Conservation (phyloP, 352 stramenopile genomes). For the Phytophthora multivora region DNA sequence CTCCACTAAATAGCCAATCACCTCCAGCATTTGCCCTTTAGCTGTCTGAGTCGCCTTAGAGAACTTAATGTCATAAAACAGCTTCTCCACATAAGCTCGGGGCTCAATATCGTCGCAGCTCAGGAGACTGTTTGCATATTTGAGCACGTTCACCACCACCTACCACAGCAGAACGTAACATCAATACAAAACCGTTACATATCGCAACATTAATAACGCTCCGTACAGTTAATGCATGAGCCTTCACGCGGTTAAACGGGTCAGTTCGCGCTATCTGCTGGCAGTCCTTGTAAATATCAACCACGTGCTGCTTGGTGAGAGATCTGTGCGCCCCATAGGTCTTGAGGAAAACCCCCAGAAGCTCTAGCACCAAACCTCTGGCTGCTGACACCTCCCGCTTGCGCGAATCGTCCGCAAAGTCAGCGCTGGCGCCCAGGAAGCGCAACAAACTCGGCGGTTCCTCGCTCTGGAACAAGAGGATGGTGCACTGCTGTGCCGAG, state of each 20-base stretch:
- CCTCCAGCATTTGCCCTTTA: slow-evolving; percentile 71
- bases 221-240: slow-evolving; percentile 38
- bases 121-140: slow-evolving; percentile 40
- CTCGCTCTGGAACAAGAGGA: slow-evolving; percentile 59
- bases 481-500: slow-evolving; percentile 66
- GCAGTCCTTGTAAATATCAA: slow-evolving; percentile 46
- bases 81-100: slow-evolving; percentile 59
- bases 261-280: slow-evolving; percentile 60
- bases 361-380: slow-evolving; percentile 50
- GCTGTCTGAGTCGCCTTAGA: slow-evolving; percentile 70
- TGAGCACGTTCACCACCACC: slow-evolving; percentile 68
- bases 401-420: slow-evolving; percentile 53
- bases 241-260: slow-evolving; percentile 72
- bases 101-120: slow-evolving; percentile 58
- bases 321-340: slow-evolving; percentile 48
- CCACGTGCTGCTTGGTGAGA: slow-evolving; percentile 54
- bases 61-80: slow-evolving; percentile 82
- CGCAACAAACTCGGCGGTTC: slow-evolving; percentile 57
- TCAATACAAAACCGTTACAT: not conserved
- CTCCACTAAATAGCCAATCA: slow-evolving; percentile 64
- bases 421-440: slow-evolving; percentile 60
- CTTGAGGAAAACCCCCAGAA: slow-evolving; percentile 61
- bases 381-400: slow-evolving; percentile 64
- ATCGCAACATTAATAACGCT: not conserved
- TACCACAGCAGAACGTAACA: slow-evolving; percentile 9